phyloP scores from a whole-genome alignment of 148 eudicot species.

The Fagopyrum esculentum region DNA sequence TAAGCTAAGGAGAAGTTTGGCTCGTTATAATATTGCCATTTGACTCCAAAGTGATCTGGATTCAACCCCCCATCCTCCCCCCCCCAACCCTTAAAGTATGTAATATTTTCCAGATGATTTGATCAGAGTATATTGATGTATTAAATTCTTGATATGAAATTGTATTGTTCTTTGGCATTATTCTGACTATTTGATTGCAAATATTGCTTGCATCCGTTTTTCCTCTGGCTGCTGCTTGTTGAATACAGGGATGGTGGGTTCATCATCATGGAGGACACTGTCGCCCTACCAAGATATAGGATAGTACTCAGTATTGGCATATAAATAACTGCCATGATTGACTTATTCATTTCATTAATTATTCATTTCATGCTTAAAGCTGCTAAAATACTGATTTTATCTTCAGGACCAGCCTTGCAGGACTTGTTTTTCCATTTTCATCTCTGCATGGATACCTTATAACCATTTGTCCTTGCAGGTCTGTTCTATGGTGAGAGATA shows the following conservation, averaged over 20 bases:
- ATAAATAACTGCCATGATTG: background rate
- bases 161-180: background rate
- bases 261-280: background rate
- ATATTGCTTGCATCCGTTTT: slow-evolving; percentile 4
- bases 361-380: background rate
- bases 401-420: background rate
- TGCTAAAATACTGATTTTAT: background rate
- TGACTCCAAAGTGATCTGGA: background rate
- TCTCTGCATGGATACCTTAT: background rate
- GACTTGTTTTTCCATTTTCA: background rate
- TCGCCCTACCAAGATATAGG: background rate
- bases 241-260: background rate
- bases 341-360: background rate
- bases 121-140: background rate
- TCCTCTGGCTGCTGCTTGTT: background rate
- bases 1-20: background rate
- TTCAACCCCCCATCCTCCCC: too few relatives aligned
- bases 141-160: too few relatives aligned
- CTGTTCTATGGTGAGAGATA: slow-evolving; percentile 84
- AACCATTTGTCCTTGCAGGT: slow-evolving; percentile 36
- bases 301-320: background rate
- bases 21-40: background rate
- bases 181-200: background rate
- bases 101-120: background rate
- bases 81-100: too few relatives aligned